These are phyloP conservation scores for Populus hybrid DNA, from an alignment of 441 rosid species.

Conservation along the genomic window DNA sequence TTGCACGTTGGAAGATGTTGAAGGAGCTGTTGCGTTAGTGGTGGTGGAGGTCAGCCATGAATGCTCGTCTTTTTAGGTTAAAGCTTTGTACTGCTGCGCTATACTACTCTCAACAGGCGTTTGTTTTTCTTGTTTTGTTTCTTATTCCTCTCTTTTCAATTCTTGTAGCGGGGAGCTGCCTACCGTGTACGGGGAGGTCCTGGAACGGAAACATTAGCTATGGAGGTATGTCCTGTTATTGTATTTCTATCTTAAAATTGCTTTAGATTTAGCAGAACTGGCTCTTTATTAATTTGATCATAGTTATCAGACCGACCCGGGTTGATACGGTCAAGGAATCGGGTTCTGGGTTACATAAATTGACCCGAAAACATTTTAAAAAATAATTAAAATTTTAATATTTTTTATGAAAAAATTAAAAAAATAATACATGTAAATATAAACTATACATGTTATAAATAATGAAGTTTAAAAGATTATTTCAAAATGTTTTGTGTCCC, in stretches of 20 bases:
- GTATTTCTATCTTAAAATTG: neutral
- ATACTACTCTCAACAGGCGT: neutral
- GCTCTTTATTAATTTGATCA: neutral
- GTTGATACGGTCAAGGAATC: accelerated
- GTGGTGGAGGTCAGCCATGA: neutral
- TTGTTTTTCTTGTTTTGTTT: neutral
- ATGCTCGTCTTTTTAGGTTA: neutral
- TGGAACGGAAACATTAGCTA: constrained; percentile 40
- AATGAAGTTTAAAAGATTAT: too few species aligned
- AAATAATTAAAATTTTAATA: too few species aligned
- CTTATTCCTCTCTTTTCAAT: neutral
- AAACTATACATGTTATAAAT: too few species aligned
- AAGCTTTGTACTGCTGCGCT: neutral
- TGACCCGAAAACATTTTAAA: accelerated
- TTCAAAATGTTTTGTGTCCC: accelerated
- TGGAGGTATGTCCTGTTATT: constrained; percentile 42
- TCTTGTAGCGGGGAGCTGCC: constrained; percentile 76
- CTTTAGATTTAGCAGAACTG: neutral
- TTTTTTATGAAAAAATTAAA: too few species aligned
- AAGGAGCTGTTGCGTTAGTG: constrained; percentile 78
- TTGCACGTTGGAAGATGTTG: constrained; percentile 44
- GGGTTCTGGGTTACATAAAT: accelerated
- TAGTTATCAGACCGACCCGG: accelerated
- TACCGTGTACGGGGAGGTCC: constrained; percentile 83
- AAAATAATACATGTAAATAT: too few species aligned